These are phyloP conservation scores for Cyanidioschyzon merolae DNA, from an alignment of 23 red algal genomes.

Conservation along the genomic window DNA sequence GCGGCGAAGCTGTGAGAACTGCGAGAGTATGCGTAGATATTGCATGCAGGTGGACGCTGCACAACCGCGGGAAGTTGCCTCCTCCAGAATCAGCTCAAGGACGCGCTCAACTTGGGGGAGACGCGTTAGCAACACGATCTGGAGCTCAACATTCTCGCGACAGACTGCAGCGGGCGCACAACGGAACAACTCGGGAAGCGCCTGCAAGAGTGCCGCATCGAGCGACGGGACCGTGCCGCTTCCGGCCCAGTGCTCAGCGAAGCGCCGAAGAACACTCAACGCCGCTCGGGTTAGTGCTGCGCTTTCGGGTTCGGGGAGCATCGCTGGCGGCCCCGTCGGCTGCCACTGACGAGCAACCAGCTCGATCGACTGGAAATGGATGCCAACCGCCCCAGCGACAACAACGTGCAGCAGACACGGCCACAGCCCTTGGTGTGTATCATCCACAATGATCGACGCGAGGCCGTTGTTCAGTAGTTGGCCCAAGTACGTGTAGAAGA, in stretches of 20 bases:
- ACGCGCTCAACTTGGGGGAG: background rate
- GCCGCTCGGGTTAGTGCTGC: background rate
- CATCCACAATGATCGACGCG: background rate
- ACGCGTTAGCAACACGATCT: background rate
- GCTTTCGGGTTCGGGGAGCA: background rate
- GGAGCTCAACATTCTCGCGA: slow-evolving; percentile 2
- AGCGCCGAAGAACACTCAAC: background rate
- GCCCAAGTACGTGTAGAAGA: background rate
- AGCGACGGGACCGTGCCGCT: background rate
- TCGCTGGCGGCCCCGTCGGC: background rate
- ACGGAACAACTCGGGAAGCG: background rate
- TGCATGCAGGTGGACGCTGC: background rate
- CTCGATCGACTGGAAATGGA: slow-evolving; percentile 2
- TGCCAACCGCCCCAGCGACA: background rate
- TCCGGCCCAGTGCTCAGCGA: slow-evolving; percentile 3
- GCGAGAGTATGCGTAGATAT: background rate
- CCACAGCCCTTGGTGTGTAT: background rate
- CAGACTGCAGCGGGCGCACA: background rate
- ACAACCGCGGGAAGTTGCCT: background rate
- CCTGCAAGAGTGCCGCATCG: background rate
- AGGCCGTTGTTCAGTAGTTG: background rate
- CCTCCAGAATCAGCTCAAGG: background rate
- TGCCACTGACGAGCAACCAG: background rate
- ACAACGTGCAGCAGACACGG: background rate
- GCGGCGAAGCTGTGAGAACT: background rate